phyloP scores from a whole-genome alignment of 2,329 filamentous ascomycete species.

The Aspergillus pseudotamarii region DNA sequence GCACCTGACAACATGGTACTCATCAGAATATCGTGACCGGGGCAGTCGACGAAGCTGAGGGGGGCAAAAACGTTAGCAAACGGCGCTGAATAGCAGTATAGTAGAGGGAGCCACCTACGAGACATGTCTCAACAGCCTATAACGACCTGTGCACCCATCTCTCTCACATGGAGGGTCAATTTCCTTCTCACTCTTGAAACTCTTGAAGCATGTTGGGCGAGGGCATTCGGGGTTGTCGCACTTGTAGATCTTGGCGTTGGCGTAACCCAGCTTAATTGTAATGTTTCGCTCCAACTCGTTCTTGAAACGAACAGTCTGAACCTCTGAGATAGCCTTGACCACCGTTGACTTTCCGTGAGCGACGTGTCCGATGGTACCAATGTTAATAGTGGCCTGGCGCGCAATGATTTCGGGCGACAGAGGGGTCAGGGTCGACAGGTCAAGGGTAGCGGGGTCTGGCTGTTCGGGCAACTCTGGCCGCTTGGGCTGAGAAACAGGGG shows the following conservation, averaged over 20 bases:
- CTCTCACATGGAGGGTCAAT: constrained; percentile 95
- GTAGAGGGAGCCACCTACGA: constrained; percentile 64
- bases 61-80: neutral
- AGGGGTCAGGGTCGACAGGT: constrained; percentile 77
- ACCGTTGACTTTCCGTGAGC: constrained; percentile 99
- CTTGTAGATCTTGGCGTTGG: constrained; percentile 99
- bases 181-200: constrained; percentile 99
- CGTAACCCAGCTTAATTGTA: constrained; percentile 99
- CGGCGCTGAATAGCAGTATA: neutral
- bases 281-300: constrained; percentile 99
- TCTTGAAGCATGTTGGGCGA: constrained; percentile 90
- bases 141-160: constrained; percentile 84
- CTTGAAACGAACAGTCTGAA: constrained; percentile 99
- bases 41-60: constrained; percentile 90
- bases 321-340: constrained; percentile 97
- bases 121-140: constrained; percentile 86
- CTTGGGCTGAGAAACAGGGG: constrained; percentile 59
- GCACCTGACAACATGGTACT: constrained; percentile 99
- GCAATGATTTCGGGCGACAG: constrained; percentile 96
- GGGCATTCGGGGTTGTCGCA: constrained; percentile 92
- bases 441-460: constrained; percentile 87
- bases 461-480: constrained; percentile 78
- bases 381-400: constrained; percentile 97
- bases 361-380: constrained; percentile 97
- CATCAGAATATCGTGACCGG: constrained; percentile 99